These are phyloP conservation scores for Tolypocladium sp. DNA, from an alignment of 2,329 filamentous ascomycete genomes.

Conservation along the genomic window DNA sequence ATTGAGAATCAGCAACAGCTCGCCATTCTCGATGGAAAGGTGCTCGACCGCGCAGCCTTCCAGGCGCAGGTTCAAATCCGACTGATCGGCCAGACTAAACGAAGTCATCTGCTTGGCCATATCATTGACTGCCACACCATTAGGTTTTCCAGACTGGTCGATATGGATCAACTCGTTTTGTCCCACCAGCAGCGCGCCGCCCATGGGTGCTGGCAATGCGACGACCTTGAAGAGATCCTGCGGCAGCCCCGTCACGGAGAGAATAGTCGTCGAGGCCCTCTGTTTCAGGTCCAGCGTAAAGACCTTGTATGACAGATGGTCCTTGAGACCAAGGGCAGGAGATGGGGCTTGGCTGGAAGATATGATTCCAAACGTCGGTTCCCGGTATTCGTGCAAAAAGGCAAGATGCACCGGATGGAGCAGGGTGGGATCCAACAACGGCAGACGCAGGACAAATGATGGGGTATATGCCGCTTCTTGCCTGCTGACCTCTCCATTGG, in stretches of 20 bases:
- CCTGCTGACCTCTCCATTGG: conserved; percentile 25
- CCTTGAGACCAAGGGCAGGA: conserved; percentile 71
- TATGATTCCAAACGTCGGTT: conserved; percentile 92
- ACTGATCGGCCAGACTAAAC: conserved; percentile 81
- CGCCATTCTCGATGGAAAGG: conserved; percentile 66
- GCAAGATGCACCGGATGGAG: conserved; percentile 85
- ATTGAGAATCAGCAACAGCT: conserved; percentile 73
- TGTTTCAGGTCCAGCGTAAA: conserved; percentile 93
- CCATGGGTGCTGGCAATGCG: conserved; percentile 75
- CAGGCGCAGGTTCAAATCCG: conserved; percentile 66
- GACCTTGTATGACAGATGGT: conserved; percentile 83
- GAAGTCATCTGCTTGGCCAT: conserved; percentile 76
- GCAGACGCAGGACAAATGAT: conserved; percentile 88
- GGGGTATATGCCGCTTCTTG: conserved; percentile 66
- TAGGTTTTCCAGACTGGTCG: conserved; percentile 89
- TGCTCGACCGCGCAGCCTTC: conserved; percentile 74
- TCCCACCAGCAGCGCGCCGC: conserved; percentile 79
- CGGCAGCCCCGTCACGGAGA: conserved; percentile 77
- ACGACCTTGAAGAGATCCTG: conserved; percentile 80
- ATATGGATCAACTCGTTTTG: conserved; percentile 89
- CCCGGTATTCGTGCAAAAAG: conserved; percentile 93
- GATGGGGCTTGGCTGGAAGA: conserved; percentile 68
- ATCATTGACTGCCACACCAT: conserved; percentile 84
- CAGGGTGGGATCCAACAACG: conserved; percentile 77
- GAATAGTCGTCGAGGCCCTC: conserved; percentile 81